phyloP scores from a whole-genome alignment of 179 eudicot genomes.

The Camellia oleifera region DNA sequence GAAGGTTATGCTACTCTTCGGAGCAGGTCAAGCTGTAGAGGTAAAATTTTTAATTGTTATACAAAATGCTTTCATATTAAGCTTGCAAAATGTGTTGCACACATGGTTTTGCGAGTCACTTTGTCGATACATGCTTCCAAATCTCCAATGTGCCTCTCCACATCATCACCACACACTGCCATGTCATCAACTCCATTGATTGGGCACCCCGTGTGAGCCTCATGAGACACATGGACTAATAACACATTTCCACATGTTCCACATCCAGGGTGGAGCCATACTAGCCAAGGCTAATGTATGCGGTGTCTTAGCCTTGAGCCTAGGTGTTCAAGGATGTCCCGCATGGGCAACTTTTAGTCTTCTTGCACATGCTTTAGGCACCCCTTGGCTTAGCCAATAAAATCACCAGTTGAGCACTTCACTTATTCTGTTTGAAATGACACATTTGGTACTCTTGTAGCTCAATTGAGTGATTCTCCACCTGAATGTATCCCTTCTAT shows the following conservation, averaged over 20 bases:
- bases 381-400: neutral
- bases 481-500: neutral
- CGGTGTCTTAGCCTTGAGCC: neutral
- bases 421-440: neutral
- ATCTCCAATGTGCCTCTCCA: neutral
- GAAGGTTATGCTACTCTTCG: slow-evolving; percentile 84
- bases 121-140: neutral
- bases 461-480: neutral
- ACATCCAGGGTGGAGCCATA: neutral
- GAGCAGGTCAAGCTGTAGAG: slow-evolving; percentile 63
- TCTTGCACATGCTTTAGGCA: neutral
- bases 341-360: neutral
- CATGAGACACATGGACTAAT: neutral
- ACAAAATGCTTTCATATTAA: neutral
- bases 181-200: no score
- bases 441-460: neutral
- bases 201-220: neutral
- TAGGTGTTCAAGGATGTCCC: neutral
- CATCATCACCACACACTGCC: neutral
- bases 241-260: neutral
- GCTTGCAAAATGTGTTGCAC: neutral
- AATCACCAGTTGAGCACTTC: neutral
- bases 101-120: neutral
- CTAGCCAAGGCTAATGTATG: neutral
- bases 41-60: slow-evolving; percentile 29